Percentiles rank a stretch among this genome's conserved stretches.
Conservation (phyloP, 2,329 filamentous ascomycete species). For the Lachnellula subtilissima region DNA sequence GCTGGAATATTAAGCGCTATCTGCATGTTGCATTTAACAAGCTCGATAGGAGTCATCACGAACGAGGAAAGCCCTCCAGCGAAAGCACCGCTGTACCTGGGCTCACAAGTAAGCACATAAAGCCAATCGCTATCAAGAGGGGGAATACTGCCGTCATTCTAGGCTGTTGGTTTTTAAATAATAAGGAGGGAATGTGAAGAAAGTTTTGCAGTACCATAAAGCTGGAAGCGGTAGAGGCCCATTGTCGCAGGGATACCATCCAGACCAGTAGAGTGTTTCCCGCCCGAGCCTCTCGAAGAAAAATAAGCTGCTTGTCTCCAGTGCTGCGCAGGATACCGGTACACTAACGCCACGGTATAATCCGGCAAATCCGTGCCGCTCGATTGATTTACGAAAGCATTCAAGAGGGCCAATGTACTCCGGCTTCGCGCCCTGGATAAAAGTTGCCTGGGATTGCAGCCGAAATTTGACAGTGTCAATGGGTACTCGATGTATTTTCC, state of each 20-base stretch:
- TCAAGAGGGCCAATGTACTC: slow-evolving; percentile 79
- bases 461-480: slow-evolving; percentile 98
- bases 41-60: slow-evolving; percentile 88
- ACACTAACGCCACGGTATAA: slow-evolving; percentile 92
- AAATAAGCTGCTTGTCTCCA: slow-evolving; percentile 89
- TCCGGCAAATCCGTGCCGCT: slow-evolving; percentile 63
- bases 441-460: slow-evolving; percentile 78
- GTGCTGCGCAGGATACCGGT: slow-evolving; percentile 82
- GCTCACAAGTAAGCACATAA: too few species aligned
- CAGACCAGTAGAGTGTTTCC: slow-evolving; percentile 54
- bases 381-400: slow-evolving; percentile 76
- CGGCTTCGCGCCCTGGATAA: too few species aligned
- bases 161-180: too few species aligned
- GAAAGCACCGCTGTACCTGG: slow-evolving; percentile 64
- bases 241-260: slow-evolving; percentile 46
- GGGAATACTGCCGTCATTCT: too few species aligned
- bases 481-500: slow-evolving; percentile 98
- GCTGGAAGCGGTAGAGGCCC: slow-evolving; percentile 64
- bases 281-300: slow-evolving; percentile 80
- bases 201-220: slow-evolving; percentile 48
- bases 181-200: too few species aligned
- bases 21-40: slow-evolving; percentile 98
- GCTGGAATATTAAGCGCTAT: slow-evolving; percentile 30
- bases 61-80: slow-evolving; percentile 87
- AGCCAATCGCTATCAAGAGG: too few species aligned